Percentiles rank a stretch among this genome's conserved stretches.
Evolutionary conservation across 768 basidiomycete genomes (phyloP).

Genomic region (Tricholoma sp.): DNA sequence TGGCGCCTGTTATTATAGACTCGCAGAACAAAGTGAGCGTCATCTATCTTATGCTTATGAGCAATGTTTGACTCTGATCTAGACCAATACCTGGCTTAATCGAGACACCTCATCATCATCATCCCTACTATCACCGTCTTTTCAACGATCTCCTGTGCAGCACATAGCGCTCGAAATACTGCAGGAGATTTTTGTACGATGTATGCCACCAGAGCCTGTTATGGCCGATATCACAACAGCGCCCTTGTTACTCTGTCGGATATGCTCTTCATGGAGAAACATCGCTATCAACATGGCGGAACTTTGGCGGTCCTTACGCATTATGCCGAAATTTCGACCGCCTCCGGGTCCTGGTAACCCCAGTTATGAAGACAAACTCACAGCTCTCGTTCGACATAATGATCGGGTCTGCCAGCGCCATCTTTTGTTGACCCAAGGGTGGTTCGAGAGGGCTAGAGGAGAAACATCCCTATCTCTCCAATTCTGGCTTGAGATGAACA

Average conservation of each 20-base stretch:
- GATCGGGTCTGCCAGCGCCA: not conserved
- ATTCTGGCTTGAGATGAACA: not conserved
- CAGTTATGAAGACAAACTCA: too few species aligned
- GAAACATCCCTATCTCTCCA: not conserved
- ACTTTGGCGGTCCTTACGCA: not conserved
- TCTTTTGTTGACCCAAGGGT: not conserved
- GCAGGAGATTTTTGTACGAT: not conserved
- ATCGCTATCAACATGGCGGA: not conserved
- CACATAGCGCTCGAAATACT: not conserved
- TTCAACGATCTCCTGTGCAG: too few species aligned
- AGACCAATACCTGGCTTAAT: too few species aligned
- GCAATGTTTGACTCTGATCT: too few species aligned
- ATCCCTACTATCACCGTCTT: too few species aligned
- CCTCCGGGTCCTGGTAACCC: too few species aligned
- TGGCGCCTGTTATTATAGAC: not conserved
- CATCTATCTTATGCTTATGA: too few species aligned
- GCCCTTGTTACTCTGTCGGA: not conserved
- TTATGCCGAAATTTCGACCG: not conserved
- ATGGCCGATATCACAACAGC: not conserved
- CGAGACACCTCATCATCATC: too few species aligned
- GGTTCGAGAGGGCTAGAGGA: not conserved
- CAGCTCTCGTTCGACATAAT: too few species aligned
- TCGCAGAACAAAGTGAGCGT: conserved; percentile 2
- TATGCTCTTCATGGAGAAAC: not conserved
- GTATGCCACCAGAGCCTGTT: not conserved